These are phyloP conservation scores for Cyberlindnera subsufficiens DNA, from an alignment of 805 yeast genomes.

Conservation along the genomic window DNA sequence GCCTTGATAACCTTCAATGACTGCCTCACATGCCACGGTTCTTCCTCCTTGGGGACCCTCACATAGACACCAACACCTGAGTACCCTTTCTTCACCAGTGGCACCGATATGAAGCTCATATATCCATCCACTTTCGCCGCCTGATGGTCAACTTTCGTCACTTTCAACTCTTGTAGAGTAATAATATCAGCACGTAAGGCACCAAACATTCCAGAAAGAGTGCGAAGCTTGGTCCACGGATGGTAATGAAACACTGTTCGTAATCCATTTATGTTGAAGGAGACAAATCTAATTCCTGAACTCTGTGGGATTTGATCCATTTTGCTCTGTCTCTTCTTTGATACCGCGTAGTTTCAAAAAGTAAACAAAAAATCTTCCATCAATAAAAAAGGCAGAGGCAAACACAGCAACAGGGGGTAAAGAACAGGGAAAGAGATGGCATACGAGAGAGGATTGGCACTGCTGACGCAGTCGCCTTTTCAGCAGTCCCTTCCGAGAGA, in stretches of 20 bases:
- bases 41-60: constrained; percentile 41
- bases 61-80: constrained; percentile 88
- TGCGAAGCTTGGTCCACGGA: constrained; percentile 64
- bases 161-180: constrained; percentile 83
- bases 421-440: background rate
- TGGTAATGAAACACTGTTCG: constrained; percentile 75
- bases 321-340: constrained; percentile 1
- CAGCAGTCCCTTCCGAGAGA: constrained; percentile 12
- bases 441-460: background rate
- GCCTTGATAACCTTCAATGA: constrained; percentile 58
- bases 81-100: constrained; percentile 70
- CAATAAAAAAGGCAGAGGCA: background rate
- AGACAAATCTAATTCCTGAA: constrained; percentile 38
- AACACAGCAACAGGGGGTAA: background rate
- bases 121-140: constrained; percentile 52
- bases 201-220: constrained; percentile 37
- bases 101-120: constrained; percentile 63
- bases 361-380: background rate
- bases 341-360: background rate
- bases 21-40: constrained; percentile 29
- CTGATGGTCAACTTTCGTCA: constrained; percentile 44
- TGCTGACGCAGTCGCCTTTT: constrained; percentile 18
- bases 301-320: constrained; percentile 1
- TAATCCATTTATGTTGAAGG: constrained; percentile 84
- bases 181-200: constrained; percentile 65